Evolutionary conservation across 2,329 filamentous ascomycete genomes (phyloP).

Genomic region (Cladophialophora chaetospira): DNA sequence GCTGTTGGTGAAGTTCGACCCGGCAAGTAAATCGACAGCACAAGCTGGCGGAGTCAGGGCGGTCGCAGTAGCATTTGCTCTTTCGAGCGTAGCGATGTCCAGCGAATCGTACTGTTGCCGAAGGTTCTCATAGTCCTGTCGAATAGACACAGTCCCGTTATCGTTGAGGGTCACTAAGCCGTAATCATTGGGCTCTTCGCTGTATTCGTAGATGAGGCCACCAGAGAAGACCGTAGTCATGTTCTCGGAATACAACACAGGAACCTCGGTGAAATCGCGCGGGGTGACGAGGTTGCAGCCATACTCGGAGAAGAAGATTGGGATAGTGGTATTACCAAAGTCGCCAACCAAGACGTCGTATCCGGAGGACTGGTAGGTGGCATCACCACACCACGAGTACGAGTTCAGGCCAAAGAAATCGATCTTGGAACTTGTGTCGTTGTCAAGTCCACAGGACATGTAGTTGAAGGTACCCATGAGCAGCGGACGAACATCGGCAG

Average conservation of each 20-base stretch:
- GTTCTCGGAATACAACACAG: conserved; percentile 59
- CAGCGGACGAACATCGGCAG: conserved; percentile 64
- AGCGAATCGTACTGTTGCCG: conserved; percentile 73
- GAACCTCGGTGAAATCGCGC: conserved; percentile 63
- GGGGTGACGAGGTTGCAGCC: conserved; percentile 63
- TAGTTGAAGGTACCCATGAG: conserved; percentile 63
- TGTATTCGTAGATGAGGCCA: conserved; percentile 57
- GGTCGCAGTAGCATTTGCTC: conserved; percentile 60
- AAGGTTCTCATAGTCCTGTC: conserved; percentile 71
- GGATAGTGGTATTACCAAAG: conserved; percentile 60
- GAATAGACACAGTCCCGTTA: conserved; percentile 60
- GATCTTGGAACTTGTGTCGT: conserved; percentile 54
- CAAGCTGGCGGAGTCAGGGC: conserved; percentile 65
- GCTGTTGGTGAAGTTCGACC: conserved; percentile 70
- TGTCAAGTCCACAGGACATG: conserved; percentile 57
- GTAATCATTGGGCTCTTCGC: conserved; percentile 51
- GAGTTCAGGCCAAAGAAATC: conserved; percentile 70
- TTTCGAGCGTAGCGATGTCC: conserved; percentile 68
- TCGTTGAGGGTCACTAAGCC: conserved; percentile 63
- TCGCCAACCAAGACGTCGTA: conserved; percentile 61
- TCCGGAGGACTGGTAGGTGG: conserved; percentile 55
- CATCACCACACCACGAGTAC: conserved; percentile 68
- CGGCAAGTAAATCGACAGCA: conserved; percentile 65
- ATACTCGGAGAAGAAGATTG: conserved; percentile 69
- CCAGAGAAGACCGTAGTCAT: conserved; percentile 63